Percentiles rank a stretch among this genome's conserved stretches.
phyloP scores from a whole-genome alignment of 139 green algal species.

The Chlorella ohadii region DNA sequence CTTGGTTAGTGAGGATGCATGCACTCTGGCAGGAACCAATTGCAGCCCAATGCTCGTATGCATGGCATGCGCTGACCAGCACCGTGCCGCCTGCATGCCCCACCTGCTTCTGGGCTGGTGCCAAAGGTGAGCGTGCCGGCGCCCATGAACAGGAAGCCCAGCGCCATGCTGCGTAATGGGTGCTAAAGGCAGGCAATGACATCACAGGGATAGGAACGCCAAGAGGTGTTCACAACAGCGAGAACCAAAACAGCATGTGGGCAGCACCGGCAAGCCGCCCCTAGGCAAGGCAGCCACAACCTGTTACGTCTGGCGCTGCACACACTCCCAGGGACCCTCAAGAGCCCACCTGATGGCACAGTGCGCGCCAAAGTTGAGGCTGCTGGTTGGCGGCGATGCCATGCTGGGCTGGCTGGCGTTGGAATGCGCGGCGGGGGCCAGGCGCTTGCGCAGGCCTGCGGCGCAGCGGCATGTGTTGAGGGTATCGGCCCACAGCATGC shows the following conservation, averaged over 20 bases:
- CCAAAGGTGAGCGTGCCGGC: slow-evolving; percentile 80
- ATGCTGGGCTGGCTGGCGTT: slow-evolving; percentile 18
- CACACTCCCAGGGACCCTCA: no score
- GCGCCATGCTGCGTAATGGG: slow-evolving; percentile 59
- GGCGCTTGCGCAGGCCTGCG: slow-evolving; percentile 62
- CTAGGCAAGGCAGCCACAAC: no score
- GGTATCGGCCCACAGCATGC: no score
- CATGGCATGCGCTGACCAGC: no score
- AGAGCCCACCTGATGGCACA: slow-evolving; percentile 66
- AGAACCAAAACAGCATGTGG: no score
- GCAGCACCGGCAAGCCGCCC: background rate
- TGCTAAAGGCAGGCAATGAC: background rate
- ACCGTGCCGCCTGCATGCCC: background rate
- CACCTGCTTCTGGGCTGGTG: slow-evolving; percentile 62
- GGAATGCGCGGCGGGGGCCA: slow-evolving; percentile 36
- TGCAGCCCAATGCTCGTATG: no score
- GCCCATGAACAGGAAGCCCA: slow-evolving; percentile 94
- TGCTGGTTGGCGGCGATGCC: background rate
- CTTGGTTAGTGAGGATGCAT: no score
- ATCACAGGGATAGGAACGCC: no score
- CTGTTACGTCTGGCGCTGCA: no score
- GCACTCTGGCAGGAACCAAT: no score
- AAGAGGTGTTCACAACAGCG: no score
- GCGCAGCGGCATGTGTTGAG: no score
- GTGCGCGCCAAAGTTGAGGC: slow-evolving; percentile 85